These are phyloP conservation scores for Erythrophleum fordii DNA, from an alignment of 306 rosid genomes.

Conservation along the genomic window DNA sequence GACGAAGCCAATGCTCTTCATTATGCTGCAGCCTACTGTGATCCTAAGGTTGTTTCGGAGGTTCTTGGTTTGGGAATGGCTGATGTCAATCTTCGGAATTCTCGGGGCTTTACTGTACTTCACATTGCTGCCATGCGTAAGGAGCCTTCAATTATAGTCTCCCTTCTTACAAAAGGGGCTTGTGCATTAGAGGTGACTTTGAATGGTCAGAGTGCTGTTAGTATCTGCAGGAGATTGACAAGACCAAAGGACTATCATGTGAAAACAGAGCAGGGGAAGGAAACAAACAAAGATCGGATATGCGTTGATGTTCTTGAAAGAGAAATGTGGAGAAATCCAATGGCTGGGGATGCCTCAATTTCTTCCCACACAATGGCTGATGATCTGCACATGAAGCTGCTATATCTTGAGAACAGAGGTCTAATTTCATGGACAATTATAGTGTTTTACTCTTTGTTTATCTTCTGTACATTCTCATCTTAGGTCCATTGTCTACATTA, in stretches of 20 bases:
- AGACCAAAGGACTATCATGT: constrained; percentile 80
- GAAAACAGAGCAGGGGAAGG: constrained; percentile 69
- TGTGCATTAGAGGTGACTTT: constrained; percentile 65
- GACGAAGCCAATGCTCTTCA: constrained; percentile 88
- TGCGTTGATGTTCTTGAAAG: constrained; percentile 94
- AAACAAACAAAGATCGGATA: constrained; percentile 79
- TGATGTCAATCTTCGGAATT: constrained; percentile 66
- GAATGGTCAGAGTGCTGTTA: constrained; percentile 86
- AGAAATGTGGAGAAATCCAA: constrained; percentile 85
- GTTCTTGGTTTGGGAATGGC: constrained; percentile 69
- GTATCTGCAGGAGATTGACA: constrained; percentile 87
- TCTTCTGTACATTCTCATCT: constrained; percentile 17
- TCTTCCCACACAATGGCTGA: constrained; percentile 58
- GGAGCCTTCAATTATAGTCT: constrained; percentile 76
- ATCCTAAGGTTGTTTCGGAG: constrained; percentile 89
- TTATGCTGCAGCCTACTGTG: constrained; percentile 92
- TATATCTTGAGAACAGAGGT: constrained; percentile 92
- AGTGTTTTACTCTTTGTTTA: constrained; percentile 10
- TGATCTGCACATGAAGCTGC: constrained; percentile 72
- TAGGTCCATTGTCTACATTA: constrained; percentile 14
- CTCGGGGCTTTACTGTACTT: constrained; percentile 78
- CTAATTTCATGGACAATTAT: constrained; percentile 9
- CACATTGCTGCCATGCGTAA: constrained; percentile 93
- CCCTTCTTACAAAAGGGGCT: constrained; percentile 78
- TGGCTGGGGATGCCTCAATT: constrained; percentile 50